Evolutionary conservation across 2,329 filamentous ascomycete species (phyloP).

Genomic region (Exserohilum turcica): DNA sequence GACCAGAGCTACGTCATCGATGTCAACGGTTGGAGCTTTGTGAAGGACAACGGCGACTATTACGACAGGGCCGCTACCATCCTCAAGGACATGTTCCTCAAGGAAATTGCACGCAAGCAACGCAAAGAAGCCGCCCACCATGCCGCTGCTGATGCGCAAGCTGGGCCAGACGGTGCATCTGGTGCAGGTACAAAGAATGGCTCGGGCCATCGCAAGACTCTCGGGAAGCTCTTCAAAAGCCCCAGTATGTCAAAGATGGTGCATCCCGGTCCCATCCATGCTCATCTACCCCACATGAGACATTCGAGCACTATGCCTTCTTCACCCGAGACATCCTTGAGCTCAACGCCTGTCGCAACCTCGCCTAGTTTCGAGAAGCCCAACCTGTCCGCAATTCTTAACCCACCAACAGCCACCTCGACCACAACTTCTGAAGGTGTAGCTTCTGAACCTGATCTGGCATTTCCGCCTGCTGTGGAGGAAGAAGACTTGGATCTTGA

Average conservation of each 20-base stretch:
- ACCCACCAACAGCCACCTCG: slow-evolving; percentile 18
- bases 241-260: slow-evolving; percentile 67
- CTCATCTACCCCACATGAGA: slow-evolving; percentile 46
- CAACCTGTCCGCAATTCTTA: slow-evolving; percentile 26
- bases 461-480: slow-evolving; percentile 31
- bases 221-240: slow-evolving; percentile 67
- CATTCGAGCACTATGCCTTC: slow-evolving; percentile 45
- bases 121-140: slow-evolving; percentile 50
- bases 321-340: slow-evolving; percentile 54
- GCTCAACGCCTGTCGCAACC: slow-evolving; percentile 50
- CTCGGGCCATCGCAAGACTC: slow-evolving; percentile 48
- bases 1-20: slow-evolving; percentile 97
- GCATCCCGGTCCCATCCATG: slow-evolving; percentile 40
- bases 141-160: slow-evolving; percentile 44
- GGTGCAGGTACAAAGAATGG: slow-evolving; percentile 41
- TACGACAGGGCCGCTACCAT: slow-evolving; percentile 91
- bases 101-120: slow-evolving; percentile 70
- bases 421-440: slow-evolving; percentile 23
- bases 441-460: slow-evolving; percentile 42
- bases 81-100: slow-evolving; percentile 83
- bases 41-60: slow-evolving; percentile 99
- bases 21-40: slow-evolving; percentile 99
- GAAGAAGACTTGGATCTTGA: slow-evolving; percentile 28
- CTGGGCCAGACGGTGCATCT: slow-evolving; percentile 22
- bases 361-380: slow-evolving; percentile 52